These are phyloP conservation scores for Stagonosporopsis rhizophila DNA, from an alignment of 2,329 filamentous ascomycete genomes.

Conservation along the genomic window DNA sequence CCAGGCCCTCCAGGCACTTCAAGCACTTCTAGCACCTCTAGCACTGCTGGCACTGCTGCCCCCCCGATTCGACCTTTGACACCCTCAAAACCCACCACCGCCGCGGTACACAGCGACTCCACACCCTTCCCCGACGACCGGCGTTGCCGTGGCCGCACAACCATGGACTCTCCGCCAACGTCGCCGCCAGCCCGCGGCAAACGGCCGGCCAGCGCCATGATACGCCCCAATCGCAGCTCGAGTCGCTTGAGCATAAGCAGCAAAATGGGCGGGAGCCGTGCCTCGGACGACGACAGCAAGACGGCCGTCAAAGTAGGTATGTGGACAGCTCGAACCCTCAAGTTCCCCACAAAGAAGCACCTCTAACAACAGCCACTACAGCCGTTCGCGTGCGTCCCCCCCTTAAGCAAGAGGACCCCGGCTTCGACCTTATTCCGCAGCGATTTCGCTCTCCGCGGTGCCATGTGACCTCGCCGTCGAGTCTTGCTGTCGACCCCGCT, in stretches of 20 bases:
- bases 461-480: conserved; percentile 85
- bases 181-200: conserved; percentile 53
- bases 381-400: conserved; percentile 93
- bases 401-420: conserved; percentile 81
- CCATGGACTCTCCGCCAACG: conserved; percentile 49
- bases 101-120: conserved; percentile 23
- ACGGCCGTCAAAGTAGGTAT: conserved; percentile 96
- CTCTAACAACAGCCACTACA: conserved; percentile 53
- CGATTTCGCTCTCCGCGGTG: conserved; percentile 93
- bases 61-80: conserved; percentile 6
- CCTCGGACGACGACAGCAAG: conserved; percentile 87
- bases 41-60: conserved; percentile 4
- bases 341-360: conserved; percentile 8
- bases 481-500: conserved; percentile 79
- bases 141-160: conserved; percentile 35
- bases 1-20: too few species aligned
- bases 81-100: conserved; percentile 8
- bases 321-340: conserved; percentile 51
- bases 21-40: too few species aligned
- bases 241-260: conserved; percentile 87
- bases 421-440: conserved; percentile 93
- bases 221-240: conserved; percentile 77
- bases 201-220: conserved; percentile 82
- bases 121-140: conserved; percentile 19
- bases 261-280: conserved; percentile 78